Conservation (phyloP, 2,329 filamentous ascomycete genomes). For the Fusarium dimerum region DNA sequence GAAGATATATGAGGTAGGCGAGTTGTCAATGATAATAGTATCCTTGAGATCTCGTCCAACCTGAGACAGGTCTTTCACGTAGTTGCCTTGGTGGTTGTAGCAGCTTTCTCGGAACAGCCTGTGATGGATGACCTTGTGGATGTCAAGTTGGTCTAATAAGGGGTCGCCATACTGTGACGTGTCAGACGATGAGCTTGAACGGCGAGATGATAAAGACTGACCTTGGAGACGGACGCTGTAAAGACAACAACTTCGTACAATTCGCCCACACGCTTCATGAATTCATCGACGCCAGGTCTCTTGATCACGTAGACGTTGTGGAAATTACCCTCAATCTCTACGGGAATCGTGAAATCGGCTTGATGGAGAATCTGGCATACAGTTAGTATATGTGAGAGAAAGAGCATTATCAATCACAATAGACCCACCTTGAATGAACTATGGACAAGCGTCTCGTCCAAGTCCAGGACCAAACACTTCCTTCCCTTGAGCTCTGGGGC, state of each 20-base stretch:
- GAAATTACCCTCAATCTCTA: conserved; percentile 98
- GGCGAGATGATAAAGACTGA: conserved; percentile 39
- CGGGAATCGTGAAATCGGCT: conserved; percentile 97
- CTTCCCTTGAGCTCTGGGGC: conserved; percentile 77
- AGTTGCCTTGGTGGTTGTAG: conserved; percentile 99
- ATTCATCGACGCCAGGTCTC: conserved; percentile 95
- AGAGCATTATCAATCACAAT: background rate
- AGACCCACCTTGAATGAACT: conserved; percentile 90
- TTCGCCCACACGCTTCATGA: conserved; percentile 98
- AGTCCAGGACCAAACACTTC: conserved; percentile 92
- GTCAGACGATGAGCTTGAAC: conserved; percentile 22
- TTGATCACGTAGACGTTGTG: conserved; percentile 99
- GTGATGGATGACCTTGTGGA: conserved; percentile 95
- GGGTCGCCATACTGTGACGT: conserved; percentile 83
- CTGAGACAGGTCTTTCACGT: conserved; percentile 98
- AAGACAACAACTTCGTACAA: conserved; percentile 98
- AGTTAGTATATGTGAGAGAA: conserved; percentile 19
- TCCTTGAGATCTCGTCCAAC: conserved; percentile 93
- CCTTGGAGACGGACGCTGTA: conserved; percentile 97
- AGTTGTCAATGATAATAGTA: conserved; percentile 99
- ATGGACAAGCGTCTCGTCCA: conserved; percentile 96
- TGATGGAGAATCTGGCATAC: conserved; percentile 81
- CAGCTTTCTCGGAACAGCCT: conserved; percentile 96
- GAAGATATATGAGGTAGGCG: conserved; percentile 98
- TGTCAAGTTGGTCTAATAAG: conserved; percentile 92